Base-by-base conservation (phyloP, 768 basidiomycete genomes). In the Xerocomellus intermedius region DNA sequence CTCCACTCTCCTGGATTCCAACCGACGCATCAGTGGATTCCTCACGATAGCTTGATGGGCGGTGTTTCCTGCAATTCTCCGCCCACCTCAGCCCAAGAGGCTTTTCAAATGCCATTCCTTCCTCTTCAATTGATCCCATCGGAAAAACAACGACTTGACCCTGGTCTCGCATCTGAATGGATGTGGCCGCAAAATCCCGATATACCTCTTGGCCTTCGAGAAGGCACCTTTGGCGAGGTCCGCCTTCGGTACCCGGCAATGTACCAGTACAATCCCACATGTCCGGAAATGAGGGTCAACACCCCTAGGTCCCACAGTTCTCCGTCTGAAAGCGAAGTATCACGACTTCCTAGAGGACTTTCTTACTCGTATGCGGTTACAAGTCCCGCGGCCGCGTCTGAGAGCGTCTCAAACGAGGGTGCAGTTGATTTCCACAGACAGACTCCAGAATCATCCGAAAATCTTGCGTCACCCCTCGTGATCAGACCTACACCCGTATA, bases 401-500 rank as follows among this genome's bases (percentile, higher is more conserved):
- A 47, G 37, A 56, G 46, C 49, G 39, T 35, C 41, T 57, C 58
- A n/a, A 48, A 50, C 35, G 49, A 41, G 17, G 24, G 22, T 17
- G 19, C 43, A 8, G 36, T 48, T 3, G 46, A 43, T 28, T 44
- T 58, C 33, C 19, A 46, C 6, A 37, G 42, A 33, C 49, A 37
- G 30, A n/a, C 43, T 9, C 50, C 53, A 32, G 57, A 52, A 46
- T 38, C 59, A n/a, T 44, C 49, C 17, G 56, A 60, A 36, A 30
- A 53, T 30, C 42, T 52, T 36, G 48, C 55, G 41, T 51, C 62
- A 22, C 66, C 68, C 35, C 45, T 54, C 38, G 37, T 73, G 24
- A 51, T 72, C 54, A 68, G 52, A 50, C 71, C 69, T 9, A 71
- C 56, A 21, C 65, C 69, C 8, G 21, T 64, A 38, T 73, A 71